Evolutionary conservation across 2,329 filamentous ascomycete genomes (phyloP), one percentile per base, ranked within the genome.

Genomic region (Trichoderma cornu-damae): DNA sequence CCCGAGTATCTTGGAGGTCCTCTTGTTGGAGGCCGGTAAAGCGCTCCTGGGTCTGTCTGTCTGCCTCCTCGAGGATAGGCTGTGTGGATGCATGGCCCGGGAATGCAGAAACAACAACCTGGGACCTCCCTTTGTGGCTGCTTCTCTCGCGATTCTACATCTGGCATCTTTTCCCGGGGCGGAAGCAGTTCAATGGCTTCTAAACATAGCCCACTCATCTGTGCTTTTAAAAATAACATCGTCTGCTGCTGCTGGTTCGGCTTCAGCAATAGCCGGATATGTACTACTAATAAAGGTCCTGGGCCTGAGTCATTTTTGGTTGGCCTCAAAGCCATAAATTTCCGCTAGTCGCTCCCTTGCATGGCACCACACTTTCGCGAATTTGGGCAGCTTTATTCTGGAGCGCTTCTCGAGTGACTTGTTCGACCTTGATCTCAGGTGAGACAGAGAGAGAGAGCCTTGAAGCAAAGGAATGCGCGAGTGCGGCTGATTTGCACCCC

Each of bases 141-240:
- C n/a, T 22, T 26, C 12, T 6, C 12, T 30, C n/a, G n/a, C n/a
- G n/a, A 26, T 26, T 49, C 22, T 18, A 1, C 34, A 6, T 4
- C 11, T 22, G 6, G 24, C 18, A 22, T 34, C 18, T 34, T 16
- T 34, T 35, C 44, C 30, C 16, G 32, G 44, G 28, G 35, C 18
- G 28, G 12, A 16, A 20, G n/a, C n/a, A n/a, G n/a, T n/a, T n/a
- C n/a, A n/a, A 54, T 20, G n/a, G 28, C 14, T 37, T 54, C 50
- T 53, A 54, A 44, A 44, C 46, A 35, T 54, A 54, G 50, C n/a
- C 20, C 18, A 18, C 24, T 14, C 18, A 18, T 22, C 40, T 11
- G 6, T 11, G 24, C 22, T 46, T n/a, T 30, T 28, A 46, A 54
- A 54, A 54, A 54, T 44, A 53, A 46, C 40, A 40, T n/a, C n/a